Percentiles rank a stretch among this genome's conserved stretches.
phyloP scores from a whole-genome alignment of 78 protist genomes.

The Dictyostelium intermedium region DNA sequence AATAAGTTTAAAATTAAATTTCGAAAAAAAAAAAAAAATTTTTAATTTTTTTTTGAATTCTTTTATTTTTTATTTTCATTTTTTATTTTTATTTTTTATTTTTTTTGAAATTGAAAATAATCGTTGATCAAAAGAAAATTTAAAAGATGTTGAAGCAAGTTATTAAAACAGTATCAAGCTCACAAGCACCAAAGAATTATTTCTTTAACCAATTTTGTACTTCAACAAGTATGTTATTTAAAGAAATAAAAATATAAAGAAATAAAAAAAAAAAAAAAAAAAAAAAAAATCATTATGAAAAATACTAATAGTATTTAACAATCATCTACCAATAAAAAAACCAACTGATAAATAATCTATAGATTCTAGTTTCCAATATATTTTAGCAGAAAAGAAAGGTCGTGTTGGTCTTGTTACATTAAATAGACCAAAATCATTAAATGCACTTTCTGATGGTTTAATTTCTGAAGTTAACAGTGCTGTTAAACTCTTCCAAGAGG shows the following conservation, averaged over 20 bases:
- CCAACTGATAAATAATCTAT: neutral
- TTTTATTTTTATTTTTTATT: neutral
- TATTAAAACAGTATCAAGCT: neutral
- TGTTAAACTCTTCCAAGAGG: constrained; percentile 80
- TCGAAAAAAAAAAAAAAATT: neutral
- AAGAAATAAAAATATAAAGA: too few relatives aligned
- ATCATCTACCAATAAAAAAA: neutral
- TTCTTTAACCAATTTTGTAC: neutral
- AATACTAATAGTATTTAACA: too few relatives aligned
- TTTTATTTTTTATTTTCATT: neutral
- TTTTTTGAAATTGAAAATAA: constrained; percentile 1
- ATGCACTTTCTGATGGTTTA: constrained; percentile 92
- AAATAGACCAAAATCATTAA: constrained; percentile 96
- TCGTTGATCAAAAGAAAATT: neutral
- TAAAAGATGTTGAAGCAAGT: constrained; percentile 3
- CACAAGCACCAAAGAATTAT: neutral
- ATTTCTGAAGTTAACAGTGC: constrained; percentile 84
- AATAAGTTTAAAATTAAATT: too few relatives aligned
- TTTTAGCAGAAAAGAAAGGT: constrained; percentile 69
- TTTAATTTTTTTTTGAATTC: neutral
- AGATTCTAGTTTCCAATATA: constrained; percentile 52
- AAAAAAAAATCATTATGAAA: too few relatives aligned
- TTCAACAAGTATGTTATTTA: neutral
- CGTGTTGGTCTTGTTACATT: constrained; percentile 82
- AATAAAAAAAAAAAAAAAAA: neutral